These are phyloP conservation scores for Neurospora africana DNA, from an alignment of 495 filamentous ascomycete species.

Conservation along the genomic window DNA sequence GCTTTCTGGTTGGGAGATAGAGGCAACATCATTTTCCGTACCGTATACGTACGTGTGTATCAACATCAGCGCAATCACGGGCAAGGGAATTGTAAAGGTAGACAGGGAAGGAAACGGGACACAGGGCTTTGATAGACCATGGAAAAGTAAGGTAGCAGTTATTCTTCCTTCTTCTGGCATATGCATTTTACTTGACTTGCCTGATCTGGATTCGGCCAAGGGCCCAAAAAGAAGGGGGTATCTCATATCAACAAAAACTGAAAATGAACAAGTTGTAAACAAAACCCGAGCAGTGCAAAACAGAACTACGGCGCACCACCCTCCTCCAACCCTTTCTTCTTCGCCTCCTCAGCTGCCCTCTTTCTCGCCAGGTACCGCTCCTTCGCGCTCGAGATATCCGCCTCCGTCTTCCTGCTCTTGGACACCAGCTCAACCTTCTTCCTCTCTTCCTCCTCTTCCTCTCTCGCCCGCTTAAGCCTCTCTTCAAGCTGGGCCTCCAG, in stretches of 20 bases:
- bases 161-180: neutral
- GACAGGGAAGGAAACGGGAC: neutral
- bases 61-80: neutral
- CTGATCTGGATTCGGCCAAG: neutral
- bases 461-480: conserved; percentile 56
- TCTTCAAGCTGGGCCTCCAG: conserved; percentile 73
- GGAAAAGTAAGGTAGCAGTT: neutral
- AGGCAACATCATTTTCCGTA: neutral
- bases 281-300: neutral
- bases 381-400: conserved; percentile 74
- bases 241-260: neutral
- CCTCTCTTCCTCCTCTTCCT: conserved; percentile 63
- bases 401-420: conserved; percentile 63
- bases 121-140: neutral
- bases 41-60: neutral
- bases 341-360: conserved; percentile 61
- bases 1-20: neutral
- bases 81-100: neutral
- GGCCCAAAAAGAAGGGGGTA: neutral
- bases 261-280: neutral
- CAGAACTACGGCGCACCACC: neutral
- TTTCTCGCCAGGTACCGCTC: conserved; percentile 84
- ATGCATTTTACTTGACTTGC: neutral
- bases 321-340: conserved; percentile 35
- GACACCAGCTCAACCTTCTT: conserved; percentile 58